phyloP scores from a whole-genome alignment of 257 asterid genomes.

The Plectranthus barbatus region DNA sequence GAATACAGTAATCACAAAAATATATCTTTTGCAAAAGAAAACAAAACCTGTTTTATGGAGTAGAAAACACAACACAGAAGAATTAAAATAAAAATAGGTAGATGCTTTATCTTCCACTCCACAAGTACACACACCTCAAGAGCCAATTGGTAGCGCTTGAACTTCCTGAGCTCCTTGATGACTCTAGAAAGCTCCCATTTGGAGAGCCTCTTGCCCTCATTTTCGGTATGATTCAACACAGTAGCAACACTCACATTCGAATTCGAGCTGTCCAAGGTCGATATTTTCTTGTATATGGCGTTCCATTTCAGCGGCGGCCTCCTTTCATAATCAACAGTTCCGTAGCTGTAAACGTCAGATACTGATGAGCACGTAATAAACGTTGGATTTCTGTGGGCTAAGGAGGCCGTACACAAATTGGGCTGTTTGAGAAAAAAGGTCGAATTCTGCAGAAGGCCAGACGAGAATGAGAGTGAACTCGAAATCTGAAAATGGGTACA shows the following conservation, averaged over 20 bases:
- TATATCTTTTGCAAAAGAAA: not conserved
- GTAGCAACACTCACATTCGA: conserved; percentile 35
- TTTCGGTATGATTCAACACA: conserved; percentile 72
- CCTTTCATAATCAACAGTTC: conserved; percentile 55
- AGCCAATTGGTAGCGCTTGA: conserved; percentile 58
- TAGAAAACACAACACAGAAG: no score
- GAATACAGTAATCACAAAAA: not conserved
- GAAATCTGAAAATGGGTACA: conserved; percentile 14
- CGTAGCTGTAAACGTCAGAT: conserved; percentile 48
- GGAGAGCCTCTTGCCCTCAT: conserved; percentile 47
- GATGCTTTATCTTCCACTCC: not conserved
- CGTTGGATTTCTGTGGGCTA: conserved; percentile 23
- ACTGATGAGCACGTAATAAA: conserved; percentile 40
- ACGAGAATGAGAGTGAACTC: conserved; percentile 38
- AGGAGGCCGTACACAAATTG: conserved; percentile 11
- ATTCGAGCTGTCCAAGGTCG: conserved; percentile 35
- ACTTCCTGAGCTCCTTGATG: conserved; percentile 82
- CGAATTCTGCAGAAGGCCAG: conserved; percentile 36
- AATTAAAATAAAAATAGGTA: no score
- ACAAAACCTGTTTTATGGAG: not conserved
- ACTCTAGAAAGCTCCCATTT: conserved; percentile 74
- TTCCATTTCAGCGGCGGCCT: conserved; percentile 57
- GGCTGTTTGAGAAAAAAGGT: conserved; percentile 25
- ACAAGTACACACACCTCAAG: conserved; percentile 48
- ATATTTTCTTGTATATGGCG: conserved; percentile 50